A percentile compares a stretch with the other conserved stretches of the same genome.
Evolutionary conservation across 1,284 basidiomycete species (phyloP).

Genomic region (Grifola frondosa): DNA sequence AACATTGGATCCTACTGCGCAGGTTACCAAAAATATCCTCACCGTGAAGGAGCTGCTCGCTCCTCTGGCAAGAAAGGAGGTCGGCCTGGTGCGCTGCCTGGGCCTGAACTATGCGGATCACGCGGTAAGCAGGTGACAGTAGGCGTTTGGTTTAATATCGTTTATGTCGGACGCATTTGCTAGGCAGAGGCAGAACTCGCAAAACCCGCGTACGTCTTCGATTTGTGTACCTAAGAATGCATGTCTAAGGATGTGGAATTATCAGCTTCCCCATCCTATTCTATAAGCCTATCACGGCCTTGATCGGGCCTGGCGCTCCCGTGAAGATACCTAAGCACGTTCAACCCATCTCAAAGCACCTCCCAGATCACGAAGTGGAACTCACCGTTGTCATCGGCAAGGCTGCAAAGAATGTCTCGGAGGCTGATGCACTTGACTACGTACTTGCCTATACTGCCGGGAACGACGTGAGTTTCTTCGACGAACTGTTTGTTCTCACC

Average conservation of each 20-base stretch:
- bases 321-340: slow-evolving; percentile 65
- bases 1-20: slow-evolving; percentile 58
- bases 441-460: slow-evolving; percentile 77
- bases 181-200: slow-evolving; percentile 65
- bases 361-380: slow-evolving; percentile 87
- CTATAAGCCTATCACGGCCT: slow-evolving; percentile 71
- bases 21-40: slow-evolving; percentile 56
- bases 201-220: slow-evolving; percentile 54
- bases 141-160: slow-evolving; percentile 28
- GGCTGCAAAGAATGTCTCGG: slow-evolving; percentile 70
- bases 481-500: slow-evolving; percentile 37
- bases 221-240: background rate
- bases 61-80: slow-evolving; percentile 62
- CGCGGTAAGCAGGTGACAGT: slow-evolving; percentile 58
- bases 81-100: slow-evolving; percentile 70
- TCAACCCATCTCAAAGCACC: slow-evolving; percentile 66
- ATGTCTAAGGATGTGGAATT: slow-evolving; percentile 4
- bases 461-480: slow-evolving; percentile 59
- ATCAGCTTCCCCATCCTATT: slow-evolving; percentile 69
- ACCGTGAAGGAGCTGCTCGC: slow-evolving; percentile 69
- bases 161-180: background rate
- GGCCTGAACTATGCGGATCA: slow-evolving; percentile 80
- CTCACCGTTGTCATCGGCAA: slow-evolving; percentile 83
- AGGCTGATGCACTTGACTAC: slow-evolving; percentile 74
- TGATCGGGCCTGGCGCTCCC: slow-evolving; percentile 67